phyloP scores from a whole-genome alignment of 306 rosid genomes.

The Quercus parvula region DNA sequence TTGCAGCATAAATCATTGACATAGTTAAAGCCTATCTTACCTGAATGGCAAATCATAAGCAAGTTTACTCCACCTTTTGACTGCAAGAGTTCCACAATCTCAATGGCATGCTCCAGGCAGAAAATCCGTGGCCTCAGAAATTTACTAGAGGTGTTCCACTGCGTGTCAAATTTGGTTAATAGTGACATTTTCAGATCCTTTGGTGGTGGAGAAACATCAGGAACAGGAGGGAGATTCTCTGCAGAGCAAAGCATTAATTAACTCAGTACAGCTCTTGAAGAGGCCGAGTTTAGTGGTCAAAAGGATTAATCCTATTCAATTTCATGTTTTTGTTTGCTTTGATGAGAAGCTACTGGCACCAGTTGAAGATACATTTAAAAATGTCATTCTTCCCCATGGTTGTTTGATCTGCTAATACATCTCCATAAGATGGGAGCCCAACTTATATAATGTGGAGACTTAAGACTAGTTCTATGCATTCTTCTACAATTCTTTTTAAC shows the following conservation, averaged over 20 bases:
- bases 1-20: not conserved
- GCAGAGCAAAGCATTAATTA: constrained; percentile 37
- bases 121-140: constrained; percentile 85
- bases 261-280: constrained; percentile 23
- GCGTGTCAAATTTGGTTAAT: constrained; percentile 28
- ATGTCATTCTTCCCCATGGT: not conserved
- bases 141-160: constrained; percentile 53
- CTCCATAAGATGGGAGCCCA: not conserved
- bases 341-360: not conserved
- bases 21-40: constrained; percentile 34
- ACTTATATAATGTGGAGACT: not conserved
- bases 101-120: constrained; percentile 91
- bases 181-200: constrained; percentile 41
- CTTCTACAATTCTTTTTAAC: not conserved
- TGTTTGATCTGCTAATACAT: not conserved
- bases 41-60: constrained; percentile 97
- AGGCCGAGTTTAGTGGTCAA: constrained; percentile 11
- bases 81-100: constrained; percentile 74
- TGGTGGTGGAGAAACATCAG: constrained; percentile 29
- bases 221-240: constrained; percentile 45
- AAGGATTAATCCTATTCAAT: constrained; percentile 4
- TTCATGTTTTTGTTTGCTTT: not conserved
- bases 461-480: not conserved
- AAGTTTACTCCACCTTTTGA: constrained; percentile 81
- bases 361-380: not conserved